Base-by-base conservation (phyloP, 495 filamentous ascomycete species). In the Talaromyces ruber region DNA sequence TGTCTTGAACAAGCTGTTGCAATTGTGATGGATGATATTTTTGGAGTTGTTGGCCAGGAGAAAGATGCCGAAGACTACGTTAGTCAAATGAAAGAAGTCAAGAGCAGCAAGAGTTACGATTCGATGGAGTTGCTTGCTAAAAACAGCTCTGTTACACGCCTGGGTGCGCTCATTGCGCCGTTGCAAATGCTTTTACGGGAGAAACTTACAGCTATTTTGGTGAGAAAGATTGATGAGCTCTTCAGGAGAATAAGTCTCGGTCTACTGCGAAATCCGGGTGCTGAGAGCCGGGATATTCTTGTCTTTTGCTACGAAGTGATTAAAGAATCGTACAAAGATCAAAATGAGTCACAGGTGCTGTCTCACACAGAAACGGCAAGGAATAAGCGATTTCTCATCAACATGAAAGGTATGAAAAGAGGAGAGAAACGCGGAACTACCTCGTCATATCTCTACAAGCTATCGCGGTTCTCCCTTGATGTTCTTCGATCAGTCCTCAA, bases 41-140 rank as follows among this genome's bases (percentile, higher is more conserved):
- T 99, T 70, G 94, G 94, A 18, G 86, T 84, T n/a, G 86, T 88
- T n/a, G 94, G 94, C 14, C 87, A 94, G 75, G 94, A 99, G 68
- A 99, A 99, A 70, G 94, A 99, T 66, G 92, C 93, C 0, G 92
- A 93, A 65, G 94, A 92, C 50, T 99, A 99, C 69, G 84, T 88
- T 61, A 97, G 89, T 73, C 87, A 91, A 68, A 97, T 96, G 90
- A 95, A 91, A 74, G 94, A 99, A 76, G 88, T 98, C 21, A 97
- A 97, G 77, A 92, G 89, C 68, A 97, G 89, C 79, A 98, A 97
- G 76, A 97, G 92, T 68, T 95, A 88, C 65, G 94, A 98, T 66
- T 96, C 95, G 4, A 96, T 98, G 90, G 94, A 98, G 67, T 79
- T 98, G 59, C 80, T 98, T 59, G 88, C 94, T 24, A 88, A 86